These are phyloP conservation scores for Nemania sp. DNA, from an alignment of 2,329 filamentous ascomycete species.

Conservation along the genomic window DNA sequence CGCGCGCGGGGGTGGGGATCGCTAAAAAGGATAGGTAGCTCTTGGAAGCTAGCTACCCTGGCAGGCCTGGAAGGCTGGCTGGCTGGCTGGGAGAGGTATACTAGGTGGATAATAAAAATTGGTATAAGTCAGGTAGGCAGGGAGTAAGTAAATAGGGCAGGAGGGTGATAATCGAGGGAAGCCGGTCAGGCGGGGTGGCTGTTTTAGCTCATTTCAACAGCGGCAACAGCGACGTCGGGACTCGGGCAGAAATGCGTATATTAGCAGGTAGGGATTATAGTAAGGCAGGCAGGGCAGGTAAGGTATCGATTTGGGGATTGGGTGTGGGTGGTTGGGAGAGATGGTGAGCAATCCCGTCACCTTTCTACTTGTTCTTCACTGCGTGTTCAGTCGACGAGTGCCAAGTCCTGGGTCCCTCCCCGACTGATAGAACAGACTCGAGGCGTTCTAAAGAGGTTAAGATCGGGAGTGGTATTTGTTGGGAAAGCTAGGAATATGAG, in stretches of 20 bases:
- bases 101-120: conserved; percentile 25
- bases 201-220: conserved; percentile 42
- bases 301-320: conserved; percentile 37
- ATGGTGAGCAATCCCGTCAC: conserved; percentile 34
- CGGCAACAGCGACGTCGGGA: conserved; percentile 33
- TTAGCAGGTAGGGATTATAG: conserved; percentile 19
- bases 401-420: conserved; percentile 11
- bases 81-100: conserved; percentile 18
- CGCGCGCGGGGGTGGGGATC: conserved; percentile 28
- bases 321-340: conserved; percentile 29
- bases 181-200: conserved; percentile 39
- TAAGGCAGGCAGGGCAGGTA: conserved; percentile 15
- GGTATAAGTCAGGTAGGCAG: conserved; percentile 12
- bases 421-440: neutral
- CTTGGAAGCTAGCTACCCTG: conserved; percentile 33
- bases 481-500: conserved; percentile 11
- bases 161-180: conserved; percentile 27
- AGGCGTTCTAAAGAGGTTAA: conserved; percentile 13
- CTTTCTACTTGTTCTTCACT: conserved; percentile 8
- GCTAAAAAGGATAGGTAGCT: conserved; percentile 29
- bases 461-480: neutral
- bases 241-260: conserved; percentile 38
- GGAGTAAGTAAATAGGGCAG: conserved; percentile 2
- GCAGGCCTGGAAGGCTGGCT: conserved; percentile 23
- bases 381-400: neutral